Conservation (phyloP, 1,139 yeast species). For the Yamadazyma kanchanaburiensis region DNA sequence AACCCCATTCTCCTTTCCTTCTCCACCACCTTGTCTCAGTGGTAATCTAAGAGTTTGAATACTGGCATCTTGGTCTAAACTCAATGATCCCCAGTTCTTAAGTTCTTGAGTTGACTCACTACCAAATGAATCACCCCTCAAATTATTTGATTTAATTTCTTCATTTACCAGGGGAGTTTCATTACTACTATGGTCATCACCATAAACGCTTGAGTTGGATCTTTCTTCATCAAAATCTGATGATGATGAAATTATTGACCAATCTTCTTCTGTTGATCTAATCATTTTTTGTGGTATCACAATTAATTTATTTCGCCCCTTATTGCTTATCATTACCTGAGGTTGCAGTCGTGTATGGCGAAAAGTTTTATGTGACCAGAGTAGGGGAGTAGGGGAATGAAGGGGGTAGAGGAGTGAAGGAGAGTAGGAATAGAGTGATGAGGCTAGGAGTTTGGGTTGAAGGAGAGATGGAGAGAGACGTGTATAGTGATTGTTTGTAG, state of each 20-base stretch:
- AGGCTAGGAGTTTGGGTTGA: no score
- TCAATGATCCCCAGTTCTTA: no score
- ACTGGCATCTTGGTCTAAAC: no score
- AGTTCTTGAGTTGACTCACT: no score
- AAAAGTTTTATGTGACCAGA: no score
- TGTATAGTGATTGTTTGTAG: no score
- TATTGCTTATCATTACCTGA: slow-evolving; percentile 2
- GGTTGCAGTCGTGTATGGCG: background rate
- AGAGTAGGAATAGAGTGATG: no score
- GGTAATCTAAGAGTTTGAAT: slow-evolving; percentile 16
- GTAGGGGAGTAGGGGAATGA: no score
- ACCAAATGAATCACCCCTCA: slow-evolving; percentile 4
- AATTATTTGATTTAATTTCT: no score
- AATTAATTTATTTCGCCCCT: slow-evolving; percentile 5
- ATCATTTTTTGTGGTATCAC: slow-evolving; percentile 4
- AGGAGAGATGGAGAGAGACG: no score
- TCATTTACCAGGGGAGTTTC: slow-evolving; percentile 2
- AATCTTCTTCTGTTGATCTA: slow-evolving; percentile 30
- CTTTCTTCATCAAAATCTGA: slow-evolving; percentile 40
- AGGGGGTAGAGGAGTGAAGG: no score
- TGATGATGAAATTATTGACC: slow-evolving; percentile 46
- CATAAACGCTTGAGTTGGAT: slow-evolving; percentile 18
- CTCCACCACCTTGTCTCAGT: background rate
- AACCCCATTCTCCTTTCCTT: no score
- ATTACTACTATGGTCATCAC: slow-evolving; percentile 1